Conservation (phyloP, 257 asterid species). For the Leptodermis oblonga region DNA sequence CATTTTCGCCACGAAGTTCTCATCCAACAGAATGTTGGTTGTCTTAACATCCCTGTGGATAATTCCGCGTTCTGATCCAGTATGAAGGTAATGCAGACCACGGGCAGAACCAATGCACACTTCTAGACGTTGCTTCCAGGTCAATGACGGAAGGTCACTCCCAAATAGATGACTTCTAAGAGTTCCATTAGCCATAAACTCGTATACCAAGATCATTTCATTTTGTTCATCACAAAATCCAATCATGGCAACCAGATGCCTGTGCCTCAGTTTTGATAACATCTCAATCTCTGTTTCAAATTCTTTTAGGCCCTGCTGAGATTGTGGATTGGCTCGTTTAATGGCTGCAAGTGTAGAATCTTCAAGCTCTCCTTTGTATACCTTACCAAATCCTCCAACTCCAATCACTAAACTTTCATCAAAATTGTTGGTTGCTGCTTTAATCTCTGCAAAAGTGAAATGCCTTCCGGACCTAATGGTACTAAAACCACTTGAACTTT, state of each 20-base stretch:
- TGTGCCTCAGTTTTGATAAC: slow-evolving; percentile 74
- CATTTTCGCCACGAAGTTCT: slow-evolving; percentile 69
- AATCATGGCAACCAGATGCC: slow-evolving; percentile 77
- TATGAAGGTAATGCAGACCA: slow-evolving; percentile 83
- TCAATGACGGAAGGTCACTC: slow-evolving; percentile 51
- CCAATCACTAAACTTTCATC: slow-evolving; percentile 76
- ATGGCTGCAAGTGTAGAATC: slow-evolving; percentile 58
- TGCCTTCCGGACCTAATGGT: slow-evolving; percentile 60
- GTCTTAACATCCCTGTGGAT: slow-evolving; percentile 89
- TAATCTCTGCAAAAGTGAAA: slow-evolving; percentile 62
- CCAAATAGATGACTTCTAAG: slow-evolving; percentile 77
- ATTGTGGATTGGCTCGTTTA: slow-evolving; percentile 78
- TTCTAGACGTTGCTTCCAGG: slow-evolving; percentile 78
- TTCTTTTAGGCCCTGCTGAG: slow-evolving; percentile 78
- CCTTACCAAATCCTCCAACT: slow-evolving; percentile 88
- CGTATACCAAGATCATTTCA: slow-evolving; percentile 91
- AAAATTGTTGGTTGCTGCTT: slow-evolving; percentile 57
- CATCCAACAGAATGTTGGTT: slow-evolving; percentile 74
- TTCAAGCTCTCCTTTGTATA: slow-evolving; percentile 66
- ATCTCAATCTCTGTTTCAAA: slow-evolving; percentile 83
- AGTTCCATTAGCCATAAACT: slow-evolving; percentile 83
- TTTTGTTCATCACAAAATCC: slow-evolving; percentile 84
- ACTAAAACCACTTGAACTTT: slow-evolving; percentile 30
- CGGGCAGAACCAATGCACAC: slow-evolving; percentile 78
- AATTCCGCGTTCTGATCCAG: slow-evolving; percentile 77